Conservation (phyloP, 2,329 filamentous ascomycete species). For the Verticillium dahliae region DNA sequence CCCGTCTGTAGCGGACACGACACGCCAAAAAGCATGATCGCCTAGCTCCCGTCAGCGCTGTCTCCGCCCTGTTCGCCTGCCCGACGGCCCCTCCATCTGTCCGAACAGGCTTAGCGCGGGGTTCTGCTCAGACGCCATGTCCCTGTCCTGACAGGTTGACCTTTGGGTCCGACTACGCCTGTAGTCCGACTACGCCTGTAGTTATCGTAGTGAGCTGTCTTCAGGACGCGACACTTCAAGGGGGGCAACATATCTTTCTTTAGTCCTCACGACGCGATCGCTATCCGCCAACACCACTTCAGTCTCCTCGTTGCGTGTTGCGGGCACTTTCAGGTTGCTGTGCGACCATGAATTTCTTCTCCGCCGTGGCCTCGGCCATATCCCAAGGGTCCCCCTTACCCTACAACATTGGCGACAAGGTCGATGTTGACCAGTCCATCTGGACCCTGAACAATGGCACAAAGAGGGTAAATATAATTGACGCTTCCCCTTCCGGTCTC, state of each 20-base stretch:
- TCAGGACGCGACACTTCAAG: neutral
- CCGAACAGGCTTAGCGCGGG: constrained; percentile 11
- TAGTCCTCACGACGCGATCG: neutral
- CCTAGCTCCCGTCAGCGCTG: neutral
- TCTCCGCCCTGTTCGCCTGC: neutral
- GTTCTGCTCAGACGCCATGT: constrained; percentile 1
- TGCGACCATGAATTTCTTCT: constrained; percentile 82
- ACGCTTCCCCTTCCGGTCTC: neutral
- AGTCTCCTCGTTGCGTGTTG: neutral
- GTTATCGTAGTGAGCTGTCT: neutral
- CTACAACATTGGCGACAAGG: constrained; percentile 85
- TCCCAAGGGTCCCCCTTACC: constrained; percentile 90
- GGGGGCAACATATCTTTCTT: neutral
- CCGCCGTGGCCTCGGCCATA: constrained; percentile 92
- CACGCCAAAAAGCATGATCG: neutral
- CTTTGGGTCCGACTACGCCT: neutral
- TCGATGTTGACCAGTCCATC: constrained; percentile 88
- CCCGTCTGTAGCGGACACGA: neutral
- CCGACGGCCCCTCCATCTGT: constrained; percentile 8
- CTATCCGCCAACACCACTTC: neutral
- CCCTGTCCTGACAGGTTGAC: neutral
- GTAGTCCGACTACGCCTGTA: neutral
- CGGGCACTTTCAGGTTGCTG: neutral
- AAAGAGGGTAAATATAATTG: constrained; percentile 58
- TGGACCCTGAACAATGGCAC: constrained; percentile 97